A percentile compares a stretch with the other conserved stretches of the same genome.
Evolutionary conservation across 306 rosid genomes (phyloP).

Genomic region (Carpinus fangiana): DNA sequence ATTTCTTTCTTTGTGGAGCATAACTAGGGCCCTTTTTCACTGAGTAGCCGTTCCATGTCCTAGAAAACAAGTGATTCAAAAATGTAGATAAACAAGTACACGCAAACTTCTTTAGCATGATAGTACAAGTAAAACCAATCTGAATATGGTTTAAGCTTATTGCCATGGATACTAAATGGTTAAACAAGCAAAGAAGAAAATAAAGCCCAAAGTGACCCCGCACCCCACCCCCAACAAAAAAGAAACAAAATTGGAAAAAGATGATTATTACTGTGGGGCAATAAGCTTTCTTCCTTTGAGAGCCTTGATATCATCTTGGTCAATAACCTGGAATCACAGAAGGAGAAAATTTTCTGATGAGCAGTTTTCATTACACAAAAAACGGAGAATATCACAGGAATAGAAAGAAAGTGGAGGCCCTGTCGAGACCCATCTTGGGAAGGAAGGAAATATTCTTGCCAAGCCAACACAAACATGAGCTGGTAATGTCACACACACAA

Average conservation of each 20-base stretch:
- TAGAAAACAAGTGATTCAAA: constrained; percentile 26
- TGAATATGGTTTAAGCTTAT: background rate
- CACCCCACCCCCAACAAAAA: too few relatives aligned
- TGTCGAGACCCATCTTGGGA: background rate
- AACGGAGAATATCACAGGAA: background rate
- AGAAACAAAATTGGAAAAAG: background rate
- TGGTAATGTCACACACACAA: background rate
- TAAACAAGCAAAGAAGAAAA: background rate
- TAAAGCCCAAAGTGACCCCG: too few relatives aligned
- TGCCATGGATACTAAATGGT: background rate
- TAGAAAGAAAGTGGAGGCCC: background rate
- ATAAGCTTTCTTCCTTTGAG: constrained; percentile 77
- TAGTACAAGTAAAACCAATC: background rate
- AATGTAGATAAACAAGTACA: constrained; percentile 6
- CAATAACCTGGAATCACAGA: constrained; percentile 49
- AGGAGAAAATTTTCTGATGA: constrained; percentile 13
- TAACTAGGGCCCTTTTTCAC: constrained; percentile 72
- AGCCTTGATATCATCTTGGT: constrained; percentile 65
- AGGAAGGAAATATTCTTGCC: background rate
- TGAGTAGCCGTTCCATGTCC: constrained; percentile 76
- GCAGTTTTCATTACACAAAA: constrained; percentile 11
- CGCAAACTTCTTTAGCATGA: constrained; percentile 4
- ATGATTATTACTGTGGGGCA: constrained; percentile 57
- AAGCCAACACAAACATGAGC: background rate
- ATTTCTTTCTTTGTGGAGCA: constrained; percentile 78